Evolutionary conservation across 2,329 filamentous ascomycete genomes (phyloP), one percentile per base, ranked within the genome.

Genomic region (Alternaria atra): DNA sequence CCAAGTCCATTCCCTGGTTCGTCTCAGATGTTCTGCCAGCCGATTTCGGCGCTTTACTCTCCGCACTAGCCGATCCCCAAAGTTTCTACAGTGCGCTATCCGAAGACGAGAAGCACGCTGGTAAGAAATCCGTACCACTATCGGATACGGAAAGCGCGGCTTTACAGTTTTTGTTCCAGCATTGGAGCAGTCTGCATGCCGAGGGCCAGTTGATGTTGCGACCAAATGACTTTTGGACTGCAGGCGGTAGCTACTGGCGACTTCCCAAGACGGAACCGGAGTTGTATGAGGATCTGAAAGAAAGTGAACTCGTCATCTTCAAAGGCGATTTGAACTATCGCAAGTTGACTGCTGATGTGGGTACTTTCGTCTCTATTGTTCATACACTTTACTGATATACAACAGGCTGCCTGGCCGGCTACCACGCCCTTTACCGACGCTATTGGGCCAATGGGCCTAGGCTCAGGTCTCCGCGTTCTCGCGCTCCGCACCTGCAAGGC

Each of bases 251-350:
- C 74, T 99, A 91, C 82, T 98, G 95, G 94, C 86, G 93, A 32
- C 79, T 99, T 60, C 93, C 94, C 0, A 79, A 83, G 13, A 84
- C 87, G 25, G 91, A 89, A 1, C 86, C 87, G 3, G 84, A 86
- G 29, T 81, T 99, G 12, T 85, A 88, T 53, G 85, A 91, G 6
- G 94, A 98, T 73, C 80, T 99, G 57, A 90, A 93, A 82, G 81
- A 88, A 63, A 92, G 91, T 67, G 92, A 97, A 77, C 84, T 99
- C 17, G 92, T 97, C 12, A 89, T 99, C 57, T 98, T 98, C 84
- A 99, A 99, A 84, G 95, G 95, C 3, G 95, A 99, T 76, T 78
- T 99, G 69, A 99, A 99, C 81, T 99, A 98, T 80, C 86, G 95
- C 63, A 99, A 99, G 80, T 80, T 99, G 67, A 93, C 91, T 30